These are phyloP conservation scores for Aspergillus bombycis DNA, from an alignment of 2,329 filamentous ascomycete genomes.

Conservation along the genomic window DNA sequence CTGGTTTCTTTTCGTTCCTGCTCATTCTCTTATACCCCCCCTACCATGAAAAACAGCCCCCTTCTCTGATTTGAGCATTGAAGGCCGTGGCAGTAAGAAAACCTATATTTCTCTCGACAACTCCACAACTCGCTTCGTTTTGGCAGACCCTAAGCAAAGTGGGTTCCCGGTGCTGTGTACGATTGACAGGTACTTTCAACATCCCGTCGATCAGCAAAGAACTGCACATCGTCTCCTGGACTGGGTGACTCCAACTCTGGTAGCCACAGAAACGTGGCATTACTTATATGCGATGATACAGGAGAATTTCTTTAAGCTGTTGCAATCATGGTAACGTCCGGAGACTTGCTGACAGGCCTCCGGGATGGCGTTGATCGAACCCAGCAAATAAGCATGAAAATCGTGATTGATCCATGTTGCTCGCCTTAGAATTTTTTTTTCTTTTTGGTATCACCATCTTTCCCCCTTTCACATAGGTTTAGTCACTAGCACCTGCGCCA, in stretches of 20 bases:
- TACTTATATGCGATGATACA: constrained; percentile 13
- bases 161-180: constrained; percentile 11
- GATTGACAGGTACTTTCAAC: background rate
- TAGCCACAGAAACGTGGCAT: constrained; percentile 24
- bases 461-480: constrained; percentile 10
- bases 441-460: constrained; percentile 16
- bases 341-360: constrained; percentile 19
- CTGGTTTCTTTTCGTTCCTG: background rate
- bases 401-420: background rate
- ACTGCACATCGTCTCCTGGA: background rate
- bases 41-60: background rate
- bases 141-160: constrained; percentile 7
- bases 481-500: background rate
- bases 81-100: constrained; percentile 9
- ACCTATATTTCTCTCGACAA: background rate
- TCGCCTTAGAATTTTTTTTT: constrained; percentile 5
- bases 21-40: background rate
- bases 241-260: background rate
- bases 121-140: constrained; percentile 3
- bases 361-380: constrained; percentile 11
- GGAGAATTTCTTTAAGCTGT: constrained; percentile 13
- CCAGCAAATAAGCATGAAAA: constrained; percentile 3
- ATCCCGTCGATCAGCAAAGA: constrained; percentile 7
- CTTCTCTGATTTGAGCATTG: background rate
- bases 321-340: constrained; percentile 11